These are phyloP conservation scores for Aureobasidium sp. DNA, from an alignment of 2,329 filamentous ascomycete species.

Conservation along the genomic window DNA sequence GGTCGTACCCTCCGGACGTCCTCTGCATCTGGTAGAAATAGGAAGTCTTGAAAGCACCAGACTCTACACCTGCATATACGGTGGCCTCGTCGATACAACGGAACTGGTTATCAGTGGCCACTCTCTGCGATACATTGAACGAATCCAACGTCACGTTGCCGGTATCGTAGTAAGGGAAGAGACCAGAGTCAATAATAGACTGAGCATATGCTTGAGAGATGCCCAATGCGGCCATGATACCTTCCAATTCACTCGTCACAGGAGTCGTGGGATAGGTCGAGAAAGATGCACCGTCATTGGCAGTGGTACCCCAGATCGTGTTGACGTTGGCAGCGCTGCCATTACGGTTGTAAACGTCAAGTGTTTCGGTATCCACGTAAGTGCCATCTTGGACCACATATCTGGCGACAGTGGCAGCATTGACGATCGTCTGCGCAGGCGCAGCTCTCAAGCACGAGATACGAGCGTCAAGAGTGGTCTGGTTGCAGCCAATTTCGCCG, in stretches of 20 bases:
- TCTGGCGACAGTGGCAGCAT: constrained; percentile 38
- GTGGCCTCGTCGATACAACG: constrained; percentile 56
- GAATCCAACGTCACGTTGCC: constrained; percentile 49
- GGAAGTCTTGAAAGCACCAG: constrained; percentile 41
- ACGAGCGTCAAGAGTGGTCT: constrained; percentile 38
- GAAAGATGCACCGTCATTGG: constrained; percentile 52
- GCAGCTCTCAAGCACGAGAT: constrained; percentile 49
- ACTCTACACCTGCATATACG: constrained; percentile 43
- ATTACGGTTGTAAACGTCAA: constrained; percentile 40
- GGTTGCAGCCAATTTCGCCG: constrained; percentile 45
- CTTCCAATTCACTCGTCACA: constrained; percentile 36
- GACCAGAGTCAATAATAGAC: constrained; percentile 36
- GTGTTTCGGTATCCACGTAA: constrained; percentile 46
- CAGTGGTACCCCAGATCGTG: constrained; percentile 50
- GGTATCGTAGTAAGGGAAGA: constrained; percentile 46
- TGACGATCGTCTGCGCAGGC: constrained; percentile 37
- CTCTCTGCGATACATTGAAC: constrained; percentile 49
- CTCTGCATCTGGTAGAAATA: constrained; percentile 58
- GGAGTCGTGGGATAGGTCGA: constrained; percentile 41
- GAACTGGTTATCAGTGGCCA: constrained; percentile 54
- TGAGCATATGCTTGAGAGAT: constrained; percentile 37
- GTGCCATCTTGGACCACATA: constrained; percentile 54
- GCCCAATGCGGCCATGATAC: constrained; percentile 39
- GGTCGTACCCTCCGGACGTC: constrained; percentile 47
- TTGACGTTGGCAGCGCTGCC: constrained; percentile 43